Base-by-base conservation (phyloP, 345 rosid genomes). In the Salix dunnii region DNA sequence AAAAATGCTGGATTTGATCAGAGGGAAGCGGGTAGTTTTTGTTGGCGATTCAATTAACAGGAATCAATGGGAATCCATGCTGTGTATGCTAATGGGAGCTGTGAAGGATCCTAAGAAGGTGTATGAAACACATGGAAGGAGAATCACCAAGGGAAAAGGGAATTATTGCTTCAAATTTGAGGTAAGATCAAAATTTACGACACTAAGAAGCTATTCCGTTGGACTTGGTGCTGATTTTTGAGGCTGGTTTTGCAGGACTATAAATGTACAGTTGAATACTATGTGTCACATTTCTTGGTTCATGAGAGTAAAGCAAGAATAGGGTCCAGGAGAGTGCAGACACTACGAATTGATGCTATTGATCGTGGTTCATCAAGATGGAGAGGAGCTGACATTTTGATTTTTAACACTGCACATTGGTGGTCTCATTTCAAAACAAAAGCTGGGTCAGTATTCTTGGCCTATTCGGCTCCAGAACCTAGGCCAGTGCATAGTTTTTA, bases 381-480 rank as follows among this genome's bases (percentile, higher is more conserved):
- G 99, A 90, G 84, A 84, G 93, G 96, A 76, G 97, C 98, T 75
- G 92, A 91, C 86, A 80, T 96, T 70, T 78, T 96, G 75, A 86
- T 96, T 78, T 93, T 96, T 84, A 96, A 96, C 85, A 87, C 98
- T 60, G 99, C 97, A 30, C 97, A 93, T 83, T 96, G 99, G 99
- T 96, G 99, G 99, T 86, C 97, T 48, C 99, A 96, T 83, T 86
- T 80, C 87, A 96, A 96, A 82, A 96, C 99, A 63, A 90, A 91
- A 85, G 87, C 97, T 4, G 99, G 99, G 99, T 95, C 58, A 84
- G 91, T 84, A 40, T 49, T 51, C 12, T 74, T 23, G 38, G 68
- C 46, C 55, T 28, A 16, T 51, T 36, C 16, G 16, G 16, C 61
- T 61, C 76, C 60, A 40, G 18, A 65, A 71, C 49, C 38, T 13